Evolutionary conservation across 148 eudicot species (phyloP).

Genomic region (Camellia sinensis): DNA sequence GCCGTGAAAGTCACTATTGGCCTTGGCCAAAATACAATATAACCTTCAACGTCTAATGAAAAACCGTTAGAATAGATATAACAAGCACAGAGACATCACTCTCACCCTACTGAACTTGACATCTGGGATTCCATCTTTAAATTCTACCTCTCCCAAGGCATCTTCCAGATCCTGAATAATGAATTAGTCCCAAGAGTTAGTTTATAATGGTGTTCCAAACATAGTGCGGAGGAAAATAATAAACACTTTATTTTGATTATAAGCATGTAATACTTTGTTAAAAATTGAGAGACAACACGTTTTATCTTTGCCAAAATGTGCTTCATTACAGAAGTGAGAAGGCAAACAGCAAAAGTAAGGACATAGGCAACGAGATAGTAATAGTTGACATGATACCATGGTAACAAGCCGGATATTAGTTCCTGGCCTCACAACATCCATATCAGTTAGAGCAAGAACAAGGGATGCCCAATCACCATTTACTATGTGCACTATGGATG

Average conservation of each 20-base stretch:
- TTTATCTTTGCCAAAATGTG: constrained; percentile 6
- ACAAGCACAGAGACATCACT: constrained; percentile 4
- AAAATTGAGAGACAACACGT: neutral
- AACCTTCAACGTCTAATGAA: neutral
- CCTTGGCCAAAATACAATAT: neutral
- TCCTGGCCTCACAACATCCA: constrained; percentile 85
- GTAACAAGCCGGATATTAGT: constrained; percentile 67
- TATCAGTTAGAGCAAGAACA: constrained; percentile 73
- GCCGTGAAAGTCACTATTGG: neutral
- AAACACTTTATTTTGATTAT: neutral
- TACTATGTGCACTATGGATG: constrained; percentile 87
- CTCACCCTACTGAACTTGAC: constrained; percentile 92
- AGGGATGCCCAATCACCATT: constrained; percentile 97
- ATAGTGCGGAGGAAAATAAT: neutral
- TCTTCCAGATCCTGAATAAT: constrained; percentile 80
- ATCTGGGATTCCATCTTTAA: constrained; percentile 81
- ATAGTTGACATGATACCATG: constrained; percentile 49
- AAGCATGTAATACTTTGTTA: neutral
- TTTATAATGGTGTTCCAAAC: neutral
- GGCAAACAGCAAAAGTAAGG: neutral
- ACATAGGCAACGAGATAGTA: neutral
- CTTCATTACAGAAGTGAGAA: neutral
- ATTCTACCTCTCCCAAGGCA: constrained; percentile 73
- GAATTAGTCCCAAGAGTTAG: neutral
- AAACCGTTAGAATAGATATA: neutral